Evolutionary conservation across 352 stramenopile genomes (phyloP).

Genomic region (Blastocystis sp.): DNA sequence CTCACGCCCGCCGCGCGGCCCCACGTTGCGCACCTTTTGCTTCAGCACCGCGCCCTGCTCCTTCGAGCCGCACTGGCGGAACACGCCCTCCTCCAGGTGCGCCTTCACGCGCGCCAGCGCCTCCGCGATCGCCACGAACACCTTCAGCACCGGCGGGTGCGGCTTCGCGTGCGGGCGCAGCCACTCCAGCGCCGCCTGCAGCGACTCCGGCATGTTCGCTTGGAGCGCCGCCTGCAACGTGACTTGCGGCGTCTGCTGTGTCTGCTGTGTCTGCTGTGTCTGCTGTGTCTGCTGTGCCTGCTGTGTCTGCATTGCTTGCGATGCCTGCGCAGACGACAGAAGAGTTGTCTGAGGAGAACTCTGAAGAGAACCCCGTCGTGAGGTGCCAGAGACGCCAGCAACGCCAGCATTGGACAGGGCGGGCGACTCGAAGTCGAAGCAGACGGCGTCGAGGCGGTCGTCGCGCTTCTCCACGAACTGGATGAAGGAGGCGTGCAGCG

Average conservation of each 20-base stretch:
- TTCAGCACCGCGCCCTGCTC: background rate
- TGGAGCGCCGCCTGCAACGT: background rate
- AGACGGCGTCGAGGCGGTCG: constrained; percentile 11
- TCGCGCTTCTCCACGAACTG: constrained; percentile 9
- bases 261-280: too few species aligned
- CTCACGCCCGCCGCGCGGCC: background rate
- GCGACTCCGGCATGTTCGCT: background rate
- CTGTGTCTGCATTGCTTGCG: too few species aligned
- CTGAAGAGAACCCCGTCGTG: too few species aligned
- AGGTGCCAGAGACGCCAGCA: too few species aligned
- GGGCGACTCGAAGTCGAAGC: background rate
- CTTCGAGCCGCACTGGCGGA: constrained; percentile 5
- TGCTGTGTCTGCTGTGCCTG: too few species aligned
- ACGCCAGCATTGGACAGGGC: background rate
- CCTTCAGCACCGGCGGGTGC: background rate
- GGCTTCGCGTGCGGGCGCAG: background rate
- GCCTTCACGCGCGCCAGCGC: constrained; percentile 29
- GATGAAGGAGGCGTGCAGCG: constrained; percentile 23
- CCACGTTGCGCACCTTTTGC: background rate
- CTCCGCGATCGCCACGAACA: constrained; percentile 7
- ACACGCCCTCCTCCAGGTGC: constrained; percentile 19
- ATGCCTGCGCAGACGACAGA: too few species aligned
- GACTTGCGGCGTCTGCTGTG: too few species aligned
- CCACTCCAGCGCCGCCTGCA: background rate
- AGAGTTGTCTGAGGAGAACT: too few species aligned